Evolutionary conservation across 2,329 filamentous ascomycete genomes (phyloP).

Genomic region (Xylariaceae sp.): DNA sequence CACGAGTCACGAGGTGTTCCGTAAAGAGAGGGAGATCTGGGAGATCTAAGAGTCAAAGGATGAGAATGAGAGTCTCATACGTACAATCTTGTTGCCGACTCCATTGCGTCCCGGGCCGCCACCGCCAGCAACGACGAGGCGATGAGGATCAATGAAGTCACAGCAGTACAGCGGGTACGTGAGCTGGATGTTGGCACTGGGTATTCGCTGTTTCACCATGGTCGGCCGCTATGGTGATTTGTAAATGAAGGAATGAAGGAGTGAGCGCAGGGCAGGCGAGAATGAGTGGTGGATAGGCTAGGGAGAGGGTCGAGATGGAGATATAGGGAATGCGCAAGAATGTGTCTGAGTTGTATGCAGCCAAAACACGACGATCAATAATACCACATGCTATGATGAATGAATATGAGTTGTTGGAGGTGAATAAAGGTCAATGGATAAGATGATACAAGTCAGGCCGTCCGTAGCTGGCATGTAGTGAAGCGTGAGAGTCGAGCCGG

Average conservation of each 20-base stretch:
- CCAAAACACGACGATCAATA: not conserved
- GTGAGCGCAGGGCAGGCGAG: conserved; percentile 3
- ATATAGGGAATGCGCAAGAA: not conserved
- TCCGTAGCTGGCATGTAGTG: not conserved
- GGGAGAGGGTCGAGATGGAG: not conserved
- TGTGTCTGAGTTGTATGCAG: not conserved
- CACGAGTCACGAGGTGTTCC: not conserved
- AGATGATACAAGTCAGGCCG: too few relatives aligned
- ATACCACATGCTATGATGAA: not conserved
- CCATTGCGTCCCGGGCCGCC: conserved; percentile 77
- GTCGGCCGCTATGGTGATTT: conserved; percentile 20
- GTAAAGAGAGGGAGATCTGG: not conserved
- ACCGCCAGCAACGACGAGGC: conserved; percentile 78
- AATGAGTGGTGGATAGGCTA: not conserved
- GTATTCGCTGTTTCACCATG: conserved; percentile 34
- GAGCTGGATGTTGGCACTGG: conserved; percentile 59
- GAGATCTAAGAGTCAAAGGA: not conserved
- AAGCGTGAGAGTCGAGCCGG: not conserved
- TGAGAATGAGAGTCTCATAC: conserved; percentile 41
- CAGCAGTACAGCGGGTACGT: conserved; percentile 82
- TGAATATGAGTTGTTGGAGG: not conserved
- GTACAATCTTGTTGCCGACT: conserved; percentile 80
- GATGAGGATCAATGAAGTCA: conserved; percentile 75
- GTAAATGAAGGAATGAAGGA: conserved; percentile 8
- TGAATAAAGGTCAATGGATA: not conserved